These are phyloP conservation scores for Cymodocea nodosa DNA, from an alignment of 116 monocot species.

Conservation along the genomic window DNA sequence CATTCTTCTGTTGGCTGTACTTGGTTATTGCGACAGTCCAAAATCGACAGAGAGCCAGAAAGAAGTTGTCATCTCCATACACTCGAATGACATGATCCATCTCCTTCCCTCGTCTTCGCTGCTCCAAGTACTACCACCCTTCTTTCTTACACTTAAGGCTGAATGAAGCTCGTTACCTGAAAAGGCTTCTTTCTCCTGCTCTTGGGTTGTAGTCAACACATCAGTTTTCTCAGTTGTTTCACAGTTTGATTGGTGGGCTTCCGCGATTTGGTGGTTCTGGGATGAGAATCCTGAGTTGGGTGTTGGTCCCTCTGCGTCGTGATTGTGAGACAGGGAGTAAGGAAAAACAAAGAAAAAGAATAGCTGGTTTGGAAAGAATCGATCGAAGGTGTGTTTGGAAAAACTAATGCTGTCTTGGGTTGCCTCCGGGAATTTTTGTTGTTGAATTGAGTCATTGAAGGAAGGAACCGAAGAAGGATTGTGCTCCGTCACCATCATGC, in stretches of 20 bases:
- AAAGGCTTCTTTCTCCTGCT: background rate
- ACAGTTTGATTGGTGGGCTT: background rate
- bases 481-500: slow-evolving; percentile 1
- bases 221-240: background rate
- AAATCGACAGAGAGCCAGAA: too few species aligned
- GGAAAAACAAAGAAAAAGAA: background rate
- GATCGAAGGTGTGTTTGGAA: too few species aligned
- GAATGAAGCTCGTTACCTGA: background rate
- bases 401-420: too few species aligned
- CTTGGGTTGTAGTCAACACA: background rate
- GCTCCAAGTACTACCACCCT: too few species aligned
- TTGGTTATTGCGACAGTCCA: background rate
- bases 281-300: background rate
- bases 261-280: background rate
- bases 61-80: too few species aligned
- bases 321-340: background rate
- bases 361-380: too few species aligned
- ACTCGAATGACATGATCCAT: too few species aligned
- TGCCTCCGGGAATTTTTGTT: background rate
- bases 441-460: background rate
- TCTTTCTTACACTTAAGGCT: too few species aligned
- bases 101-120: too few species aligned
- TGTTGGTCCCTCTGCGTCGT: background rate
- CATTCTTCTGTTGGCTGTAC: background rate
- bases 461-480: background rate